Evolutionary conservation across 2,329 filamentous ascomycete genomes (phyloP).

Genomic region (Colletotrichum sp.): DNA sequence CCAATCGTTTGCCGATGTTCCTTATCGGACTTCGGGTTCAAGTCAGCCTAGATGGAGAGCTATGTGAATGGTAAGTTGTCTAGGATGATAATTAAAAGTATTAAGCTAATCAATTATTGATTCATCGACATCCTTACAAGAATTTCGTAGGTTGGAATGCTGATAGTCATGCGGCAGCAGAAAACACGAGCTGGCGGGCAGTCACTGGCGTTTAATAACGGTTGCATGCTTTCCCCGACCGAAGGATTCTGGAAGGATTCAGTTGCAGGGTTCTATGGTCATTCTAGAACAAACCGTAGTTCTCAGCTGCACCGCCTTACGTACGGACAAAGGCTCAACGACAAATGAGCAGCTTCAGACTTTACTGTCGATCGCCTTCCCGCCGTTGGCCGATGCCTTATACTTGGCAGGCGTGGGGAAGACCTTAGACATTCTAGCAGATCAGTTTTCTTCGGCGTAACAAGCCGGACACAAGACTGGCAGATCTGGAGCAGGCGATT

Average conservation of each 20-base stretch:
- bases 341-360: background rate
- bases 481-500: background rate
- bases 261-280: background rate
- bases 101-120: background rate
- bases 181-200: background rate
- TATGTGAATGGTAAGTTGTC: background rate
- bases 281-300: background rate
- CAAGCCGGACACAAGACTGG: background rate
- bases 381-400: background rate
- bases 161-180: background rate
- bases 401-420: background rate
- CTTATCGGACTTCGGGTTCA: background rate
- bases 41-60: background rate
- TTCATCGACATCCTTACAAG: background rate
- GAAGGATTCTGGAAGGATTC: background rate
- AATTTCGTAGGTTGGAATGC: fast-evolving
- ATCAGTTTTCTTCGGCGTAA: background rate
- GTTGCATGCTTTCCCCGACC: background rate
- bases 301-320: background rate
- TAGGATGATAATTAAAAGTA: fast-evolving
- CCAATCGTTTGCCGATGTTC: fast-evolving
- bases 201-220: background rate
- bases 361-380: background rate
- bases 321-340: background rate
- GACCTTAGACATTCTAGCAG: background rate